Percentiles rank a stretch among this genome's conserved stretches.
Conservation (phyloP, 305 asterid species). For the Fraxinus baroniana region DNA sequence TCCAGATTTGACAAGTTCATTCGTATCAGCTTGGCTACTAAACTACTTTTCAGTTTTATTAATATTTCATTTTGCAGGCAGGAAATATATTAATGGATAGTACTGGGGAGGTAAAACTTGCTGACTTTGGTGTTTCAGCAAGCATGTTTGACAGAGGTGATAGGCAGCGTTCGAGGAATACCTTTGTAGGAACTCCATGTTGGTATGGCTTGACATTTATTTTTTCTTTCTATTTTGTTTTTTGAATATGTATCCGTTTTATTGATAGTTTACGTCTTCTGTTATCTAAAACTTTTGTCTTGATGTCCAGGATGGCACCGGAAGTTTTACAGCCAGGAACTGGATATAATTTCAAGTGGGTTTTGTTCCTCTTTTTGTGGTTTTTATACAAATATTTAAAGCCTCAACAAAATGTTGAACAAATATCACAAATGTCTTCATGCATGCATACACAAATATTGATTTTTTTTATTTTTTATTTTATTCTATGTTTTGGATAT, state of each 20-base stretch:
- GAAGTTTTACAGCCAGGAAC: slow-evolving; percentile 98
- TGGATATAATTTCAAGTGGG: slow-evolving; percentile 98
- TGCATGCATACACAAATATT: not conserved
- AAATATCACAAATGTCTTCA: not conserved
- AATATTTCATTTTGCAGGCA: slow-evolving; percentile 57
- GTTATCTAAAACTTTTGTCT: slow-evolving; percentile 17
- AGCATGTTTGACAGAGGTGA: slow-evolving; percentile 96
- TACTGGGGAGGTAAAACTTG: slow-evolving; percentile 92
- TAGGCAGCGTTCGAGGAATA: slow-evolving; percentile 94
- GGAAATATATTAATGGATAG: slow-evolving; percentile 89
- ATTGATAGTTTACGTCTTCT: slow-evolving; percentile 6
- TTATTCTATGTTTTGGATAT: not conserved
- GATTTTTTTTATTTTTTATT: not conserved
- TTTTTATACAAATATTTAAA: not conserved
- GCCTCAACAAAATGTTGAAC: slow-evolving; percentile 1
- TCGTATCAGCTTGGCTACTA: not conserved
- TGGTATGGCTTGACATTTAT: slow-evolving; percentile 50
- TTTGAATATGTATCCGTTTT: not conserved
- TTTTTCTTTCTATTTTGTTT: slow-evolving; percentile 15
- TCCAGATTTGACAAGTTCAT: slow-evolving; percentile 24
- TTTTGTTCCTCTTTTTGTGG: slow-evolving; percentile 20
- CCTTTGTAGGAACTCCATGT: slow-evolving; percentile 99
- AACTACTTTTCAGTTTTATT: slow-evolving; percentile 21
- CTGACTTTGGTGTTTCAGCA: slow-evolving; percentile 98
- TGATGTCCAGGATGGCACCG: slow-evolving; percentile 90